Base-by-base conservation (phyloP, 2,329 filamentous ascomycete genomes). In the Blastomyces gilchristii region DNA sequence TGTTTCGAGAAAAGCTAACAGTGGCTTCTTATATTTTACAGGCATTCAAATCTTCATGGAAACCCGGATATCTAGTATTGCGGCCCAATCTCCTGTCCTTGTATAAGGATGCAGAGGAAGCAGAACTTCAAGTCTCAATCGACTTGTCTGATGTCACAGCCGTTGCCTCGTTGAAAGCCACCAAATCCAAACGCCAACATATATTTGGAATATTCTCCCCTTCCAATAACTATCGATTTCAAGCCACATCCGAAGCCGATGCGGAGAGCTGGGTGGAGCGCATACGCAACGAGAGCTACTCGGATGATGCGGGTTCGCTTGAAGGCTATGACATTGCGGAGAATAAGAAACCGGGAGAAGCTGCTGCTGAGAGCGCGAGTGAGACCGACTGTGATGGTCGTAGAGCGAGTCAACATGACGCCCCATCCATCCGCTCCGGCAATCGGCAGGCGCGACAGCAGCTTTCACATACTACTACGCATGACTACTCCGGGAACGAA, bases 151-250 rank as follows among this genome's bases (percentile, higher is more conserved):
- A 99, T 65, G 84, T 97, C 64, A 97, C 92, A 2, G 92, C 94
- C 8, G 90, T 96, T 54, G 90, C 92, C 1, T 85, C 90, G 64
- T 86, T 97, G 67, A 92, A 90, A 71, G 91, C 96, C 69, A 88
- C 90, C 9, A 96, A 96, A 75, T 87, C 91, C 65, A 92, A 89
- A 73, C 87, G 89, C 64, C 84, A 90, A 61, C 86, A 96, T 73
- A 85, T 97, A 65, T 97, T 99, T 73, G 94, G 90, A 25, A 83
- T 97, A 56, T 99, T 96, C 76, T 93, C 91, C 0, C 89, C 92
- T 0, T 88, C 91, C 18, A 87, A 88, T 68, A 97, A 97, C 77
- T 96, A 88, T 76, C 91, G 97, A 71, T 86, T 99, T 64, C 89
- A 96, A 74, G 91, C 90, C 0, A 74, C 81, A 41, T 87, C 83